Base-by-base conservation (phyloP, 306 rosid genomes). In the Malus fusca region DNA sequence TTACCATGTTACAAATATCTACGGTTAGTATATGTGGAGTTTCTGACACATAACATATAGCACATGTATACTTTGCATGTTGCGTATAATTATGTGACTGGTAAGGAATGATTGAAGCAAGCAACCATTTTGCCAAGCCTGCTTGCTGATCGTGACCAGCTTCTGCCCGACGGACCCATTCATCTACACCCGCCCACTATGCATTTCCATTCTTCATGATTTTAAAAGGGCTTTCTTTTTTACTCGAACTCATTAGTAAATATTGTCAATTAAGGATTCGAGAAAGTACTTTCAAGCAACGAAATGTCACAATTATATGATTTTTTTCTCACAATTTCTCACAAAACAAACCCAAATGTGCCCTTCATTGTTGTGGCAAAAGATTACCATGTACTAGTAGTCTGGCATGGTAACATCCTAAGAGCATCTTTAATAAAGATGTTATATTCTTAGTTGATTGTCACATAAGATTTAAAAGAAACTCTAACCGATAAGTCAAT, bases 51-150 rank as follows among this genome's bases (percentile, higher is more conserved):
- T 18, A 17, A 73, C 56, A 51, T 18, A 52, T 48, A 48, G 8
- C 40, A 46, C 5, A 55, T 21, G 23, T 9, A 55, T 55, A 1
- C 23, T 55, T 6, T 42, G 63, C 67, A 40, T 77, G 61, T 46
- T 66, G 70, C 26, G 46, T 72, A 4, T 56, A 56, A 56, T 48
- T 48, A 14, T 17, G 17, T 2, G 55, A 48, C 55, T 40, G 12
- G 65, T 68, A 65, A 62, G 23, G 74, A 77, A 77, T 87, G 83
- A 82, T 87, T 79, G 86, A 81, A 69, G 60, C 66, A 22, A 76
- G 60, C 69, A 22, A 76, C 65, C 72, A 75, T 59, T 74, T 71
- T 30, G 65, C 44, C 71, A 22, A 11, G 80, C 52, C 63, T 55
- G 74, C 14, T 10, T 15, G 75, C 17, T 44, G 79, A 82, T 74